Evolutionary conservation across 768 basidiomycete species (phyloP).

Genomic region (Leucocoprinus birnbaumii): DNA sequence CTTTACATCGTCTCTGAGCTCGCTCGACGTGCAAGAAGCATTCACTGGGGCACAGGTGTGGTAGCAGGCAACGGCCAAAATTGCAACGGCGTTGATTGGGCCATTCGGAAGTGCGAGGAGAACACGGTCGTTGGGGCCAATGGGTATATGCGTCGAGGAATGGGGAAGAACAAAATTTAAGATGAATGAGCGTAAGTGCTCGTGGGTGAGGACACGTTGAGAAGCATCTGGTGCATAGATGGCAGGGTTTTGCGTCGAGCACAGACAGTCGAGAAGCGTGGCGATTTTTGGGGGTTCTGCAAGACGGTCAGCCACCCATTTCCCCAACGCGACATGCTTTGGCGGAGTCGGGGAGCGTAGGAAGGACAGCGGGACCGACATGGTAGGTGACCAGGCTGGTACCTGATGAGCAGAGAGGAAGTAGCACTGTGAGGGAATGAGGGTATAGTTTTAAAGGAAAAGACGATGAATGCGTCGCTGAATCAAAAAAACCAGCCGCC

Average conservation of each 20-base stretch:
- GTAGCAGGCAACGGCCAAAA: slow-evolving; percentile 39
- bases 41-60: slow-evolving; percentile 48
- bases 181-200: slow-evolving; percentile 33
- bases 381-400: slow-evolving; percentile 13
- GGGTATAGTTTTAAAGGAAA: slow-evolving; percentile 6
- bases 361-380: slow-evolving; percentile 32
- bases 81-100: slow-evolving; percentile 42
- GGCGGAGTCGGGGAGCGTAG: slow-evolving; percentile 23
- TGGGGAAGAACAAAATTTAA: slow-evolving; percentile 36
- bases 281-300: slow-evolving; percentile 24
- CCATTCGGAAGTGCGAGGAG: slow-evolving; percentile 43
- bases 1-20: slow-evolving; percentile 39
- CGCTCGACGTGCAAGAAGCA: slow-evolving; percentile 39
- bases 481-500: slow-evolving; percentile 7
- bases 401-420: neutral
- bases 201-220: slow-evolving; percentile 32
- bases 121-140: slow-evolving; percentile 43
- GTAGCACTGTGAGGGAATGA: neutral
- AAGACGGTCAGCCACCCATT: slow-evolving; percentile 30
- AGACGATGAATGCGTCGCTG: neutral
- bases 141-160: slow-evolving; percentile 21
- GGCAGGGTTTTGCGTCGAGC: slow-evolving; percentile 28
- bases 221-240: slow-evolving; percentile 36
- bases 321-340: slow-evolving; percentile 32
- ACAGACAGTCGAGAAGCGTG: slow-evolving; percentile 40